Base-by-base conservation (phyloP, 2,329 filamentous ascomycete genomes). In the Fusarium sp. region DNA sequence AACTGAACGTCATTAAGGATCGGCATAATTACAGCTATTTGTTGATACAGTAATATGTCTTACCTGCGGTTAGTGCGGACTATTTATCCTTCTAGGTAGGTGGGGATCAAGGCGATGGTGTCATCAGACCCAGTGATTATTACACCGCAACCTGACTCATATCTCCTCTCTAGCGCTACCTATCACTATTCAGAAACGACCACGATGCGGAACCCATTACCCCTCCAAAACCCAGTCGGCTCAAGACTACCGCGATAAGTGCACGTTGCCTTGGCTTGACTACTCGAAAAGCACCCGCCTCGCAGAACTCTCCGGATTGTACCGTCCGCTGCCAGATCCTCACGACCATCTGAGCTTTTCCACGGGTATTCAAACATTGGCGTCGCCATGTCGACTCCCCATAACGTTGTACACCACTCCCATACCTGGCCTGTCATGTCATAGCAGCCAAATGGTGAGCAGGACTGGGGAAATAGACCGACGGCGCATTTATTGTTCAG, bases 221-320 rank as follows among this genome's bases (percentile, higher is more conserved):
- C 47, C 47, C 47, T 12, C 47, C 47, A 50, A 20, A 50, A 50
- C 3, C 47, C 47, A 36, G 31, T 36, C 17, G 47, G 47, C 4
- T 50, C 47, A 6, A 50, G 47, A 50, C 47, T 50, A 8, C 47
- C 47, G 4, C 47, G 47, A 36, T 36, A 50, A 12, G 47, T 33
- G 47, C 31, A 50, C 7, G 47, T 50, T 11, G 47, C 31, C 4
- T 50, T 50, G 1, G 47, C 31, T 35, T 14, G 20, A 3, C 47
- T 31, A 36, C 47, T 50, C 47, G 47, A 50, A 36, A 50, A 50
- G 31, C 47, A 50, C 31, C 47, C 47, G 11, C 47, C 47, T 50
- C 31, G 47, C 31, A 50, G 11, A 33, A 50, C 47, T 25, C 31
- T 50, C 11, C 47, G 11, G 47, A 36, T 22, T 20, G n/a, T 25